These are phyloP conservation scores for Thuja plicata DNA, from an alignment of 83 land plant species.

Conservation along the genomic window DNA sequence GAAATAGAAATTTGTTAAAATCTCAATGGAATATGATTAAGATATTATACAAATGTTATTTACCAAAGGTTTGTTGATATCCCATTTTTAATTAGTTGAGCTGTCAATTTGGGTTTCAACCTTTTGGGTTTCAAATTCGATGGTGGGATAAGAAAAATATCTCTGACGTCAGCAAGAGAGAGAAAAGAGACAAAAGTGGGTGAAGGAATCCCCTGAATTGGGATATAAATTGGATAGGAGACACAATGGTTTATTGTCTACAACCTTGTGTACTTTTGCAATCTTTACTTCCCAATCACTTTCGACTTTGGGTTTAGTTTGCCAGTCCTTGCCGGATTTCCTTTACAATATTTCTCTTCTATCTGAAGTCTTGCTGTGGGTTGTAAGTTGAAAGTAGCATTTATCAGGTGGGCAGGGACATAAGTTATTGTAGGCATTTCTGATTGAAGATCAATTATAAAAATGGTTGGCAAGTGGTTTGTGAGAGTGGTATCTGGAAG, in stretches of 20 bases:
- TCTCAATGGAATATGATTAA: no score
- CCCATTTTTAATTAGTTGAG: no score
- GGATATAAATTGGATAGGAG: not conserved
- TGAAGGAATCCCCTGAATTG: not conserved
- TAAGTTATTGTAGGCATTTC: not conserved
- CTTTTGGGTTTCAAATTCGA: not conserved
- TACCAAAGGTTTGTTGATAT: no score
- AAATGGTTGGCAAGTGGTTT: not conserved
- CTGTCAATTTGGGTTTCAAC: no score
- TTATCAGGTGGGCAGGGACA: not conserved
- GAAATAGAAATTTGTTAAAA: no score
- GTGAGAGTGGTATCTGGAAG: not conserved
- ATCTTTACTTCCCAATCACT: not conserved
- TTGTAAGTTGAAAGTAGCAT: no score
- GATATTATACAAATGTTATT: no score
- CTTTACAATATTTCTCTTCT: no score
- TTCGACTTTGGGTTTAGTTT: not conserved
- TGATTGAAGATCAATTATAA: not conserved
- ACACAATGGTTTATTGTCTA: not conserved
- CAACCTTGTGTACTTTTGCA: not conserved
- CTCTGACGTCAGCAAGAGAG: not conserved
- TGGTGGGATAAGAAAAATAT: not conserved
- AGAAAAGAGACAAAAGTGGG: not conserved
- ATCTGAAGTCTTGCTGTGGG: no score
- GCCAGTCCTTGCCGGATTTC: no score